phyloP scores from a whole-genome alignment of 2,329 filamentous ascomycete species.

The Fusarium multiceps region DNA sequence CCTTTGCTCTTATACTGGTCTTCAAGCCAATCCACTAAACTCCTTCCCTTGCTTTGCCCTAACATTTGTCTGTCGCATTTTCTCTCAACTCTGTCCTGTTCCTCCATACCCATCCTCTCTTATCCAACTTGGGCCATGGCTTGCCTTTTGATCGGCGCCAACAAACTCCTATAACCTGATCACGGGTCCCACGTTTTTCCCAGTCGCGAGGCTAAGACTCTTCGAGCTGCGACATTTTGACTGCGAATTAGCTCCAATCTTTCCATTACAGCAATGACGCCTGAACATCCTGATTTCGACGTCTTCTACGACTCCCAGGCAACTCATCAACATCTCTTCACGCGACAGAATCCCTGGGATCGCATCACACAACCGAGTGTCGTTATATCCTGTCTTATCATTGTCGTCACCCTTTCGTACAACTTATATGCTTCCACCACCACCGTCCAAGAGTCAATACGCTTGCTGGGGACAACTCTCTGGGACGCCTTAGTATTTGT shows the following conservation, averaged over 20 bases:
- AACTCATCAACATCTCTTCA: conserved; percentile 48
- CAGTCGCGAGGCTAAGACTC: conserved; percentile 37
- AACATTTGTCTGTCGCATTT: conserved; percentile 1
- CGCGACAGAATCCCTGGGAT: conserved; percentile 46
- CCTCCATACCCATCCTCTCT: conserved; percentile 1
- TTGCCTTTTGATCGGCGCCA: conserved; percentile 39
- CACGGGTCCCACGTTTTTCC: conserved; percentile 34
- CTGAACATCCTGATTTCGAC: conserved; percentile 48
- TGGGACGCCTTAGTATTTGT: conserved; percentile 71
- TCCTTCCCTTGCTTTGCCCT: neutral
- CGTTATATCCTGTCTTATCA: conserved; percentile 50
- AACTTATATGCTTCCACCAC: conserved; percentile 50
- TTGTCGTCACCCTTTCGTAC: conserved; percentile 51
- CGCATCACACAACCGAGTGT: conserved; percentile 52
- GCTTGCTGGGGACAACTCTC: conserved; percentile 56
- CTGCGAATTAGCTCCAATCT: conserved; percentile 9
- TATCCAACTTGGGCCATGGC: conserved; percentile 42
- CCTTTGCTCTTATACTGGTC: neutral
- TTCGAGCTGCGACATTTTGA: conserved; percentile 24
- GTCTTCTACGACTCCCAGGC: conserved; percentile 52
- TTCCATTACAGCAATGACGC: conserved; percentile 49
- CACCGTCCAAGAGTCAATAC: conserved; percentile 46
- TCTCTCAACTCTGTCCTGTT: neutral
- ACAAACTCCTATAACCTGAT: conserved; percentile 37
- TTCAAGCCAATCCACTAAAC: neutral